A percentile compares a stretch with the other conserved stretches of the same genome.
These are phyloP conservation scores for Cystofilobasidium macerans DNA, from an alignment of 768 basidiomycete species.

Conservation along the genomic window DNA sequence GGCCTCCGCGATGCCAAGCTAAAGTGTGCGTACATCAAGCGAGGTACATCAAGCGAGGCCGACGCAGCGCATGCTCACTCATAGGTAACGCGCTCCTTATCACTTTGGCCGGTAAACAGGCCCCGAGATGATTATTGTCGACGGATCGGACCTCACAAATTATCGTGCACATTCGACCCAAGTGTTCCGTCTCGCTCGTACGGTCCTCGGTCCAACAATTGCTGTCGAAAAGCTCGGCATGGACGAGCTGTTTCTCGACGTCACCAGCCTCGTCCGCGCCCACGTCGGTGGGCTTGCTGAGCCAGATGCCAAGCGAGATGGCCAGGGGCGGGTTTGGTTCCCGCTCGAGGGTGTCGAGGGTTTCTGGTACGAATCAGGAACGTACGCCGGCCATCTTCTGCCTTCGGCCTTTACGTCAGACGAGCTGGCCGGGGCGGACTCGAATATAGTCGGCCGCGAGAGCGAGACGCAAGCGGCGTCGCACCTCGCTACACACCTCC, in stretches of 20 bases:
- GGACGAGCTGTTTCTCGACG: conserved; percentile 32
- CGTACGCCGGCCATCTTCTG: neutral
- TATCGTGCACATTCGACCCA: conserved; percentile 28
- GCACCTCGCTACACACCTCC: conserved; percentile 29
- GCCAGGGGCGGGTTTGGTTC: conserved; percentile 7
- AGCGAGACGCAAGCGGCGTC: conserved; percentile 17
- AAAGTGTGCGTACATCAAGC: conserved; percentile 11
- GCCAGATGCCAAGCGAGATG: neutral
- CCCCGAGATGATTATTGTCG: conserved; percentile 29
- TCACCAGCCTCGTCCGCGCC: conserved; percentile 25
- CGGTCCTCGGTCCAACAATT: conserved; percentile 11
- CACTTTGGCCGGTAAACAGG: neutral
- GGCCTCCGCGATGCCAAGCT: conserved; percentile 26
- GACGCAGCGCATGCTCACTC: no score
- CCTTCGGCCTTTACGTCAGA: neutral
- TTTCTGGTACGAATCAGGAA: conserved; percentile 9
- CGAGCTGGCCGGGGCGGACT: no score
- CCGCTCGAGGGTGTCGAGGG: neutral
- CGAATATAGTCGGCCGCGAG: no score
- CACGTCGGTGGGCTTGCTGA: neutral
- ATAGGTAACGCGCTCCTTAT: neutral
- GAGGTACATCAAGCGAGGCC: no score
- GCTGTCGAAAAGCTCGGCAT: conserved; percentile 30
- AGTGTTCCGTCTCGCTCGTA: conserved; percentile 27
- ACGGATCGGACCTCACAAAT: conserved; percentile 30